Conservation (phyloP, 2,329 filamentous ascomycete species). For the Cercospora citrullina region DNA sequence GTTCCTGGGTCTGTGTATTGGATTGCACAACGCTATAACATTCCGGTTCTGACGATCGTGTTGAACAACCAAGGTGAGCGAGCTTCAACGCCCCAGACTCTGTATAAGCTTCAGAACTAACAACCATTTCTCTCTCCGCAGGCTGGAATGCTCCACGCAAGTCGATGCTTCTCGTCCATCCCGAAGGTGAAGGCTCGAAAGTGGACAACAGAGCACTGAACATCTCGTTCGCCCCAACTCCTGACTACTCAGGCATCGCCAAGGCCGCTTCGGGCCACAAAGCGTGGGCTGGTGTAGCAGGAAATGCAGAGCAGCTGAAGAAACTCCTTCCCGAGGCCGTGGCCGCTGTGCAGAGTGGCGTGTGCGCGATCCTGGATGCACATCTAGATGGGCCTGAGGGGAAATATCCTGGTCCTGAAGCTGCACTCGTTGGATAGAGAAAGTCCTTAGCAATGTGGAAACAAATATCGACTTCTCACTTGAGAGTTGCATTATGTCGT, state of each 20-base stretch:
- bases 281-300: slow-evolving; percentile 61
- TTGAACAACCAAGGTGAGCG: slow-evolving; percentile 62
- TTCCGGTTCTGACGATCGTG: slow-evolving; percentile 66
- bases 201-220: slow-evolving; percentile 65
- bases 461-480: too few species aligned
- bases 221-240: slow-evolving; percentile 65
- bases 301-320: slow-evolving; percentile 57
- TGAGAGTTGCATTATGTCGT: too few species aligned
- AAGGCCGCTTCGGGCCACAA: slow-evolving; percentile 64
- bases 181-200: slow-evolving; percentile 61
- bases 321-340: slow-evolving; percentile 59
- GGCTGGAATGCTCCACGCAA: slow-evolving; percentile 67
- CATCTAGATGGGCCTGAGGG: slow-evolving; percentile 59
- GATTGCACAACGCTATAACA: slow-evolving; percentile 66
- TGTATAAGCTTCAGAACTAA: neutral
- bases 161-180: slow-evolving; percentile 65
- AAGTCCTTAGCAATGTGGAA: too few species aligned
- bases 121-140: slow-evolving; percentile 24
- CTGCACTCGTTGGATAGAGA: slow-evolving; percentile 23
- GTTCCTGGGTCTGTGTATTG: slow-evolving; percentile 68
- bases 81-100: neutral
- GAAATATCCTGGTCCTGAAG: slow-evolving; percentile 51
- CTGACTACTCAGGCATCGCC: slow-evolving; percentile 68
- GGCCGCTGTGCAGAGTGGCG: slow-evolving; percentile 57
- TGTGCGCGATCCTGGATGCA: slow-evolving; percentile 62